Evolutionary conservation across 2,329 filamentous ascomycete genomes (phyloP), one percentile per base, ranked within the genome.

Genomic region (Fusarium sp.): DNA sequence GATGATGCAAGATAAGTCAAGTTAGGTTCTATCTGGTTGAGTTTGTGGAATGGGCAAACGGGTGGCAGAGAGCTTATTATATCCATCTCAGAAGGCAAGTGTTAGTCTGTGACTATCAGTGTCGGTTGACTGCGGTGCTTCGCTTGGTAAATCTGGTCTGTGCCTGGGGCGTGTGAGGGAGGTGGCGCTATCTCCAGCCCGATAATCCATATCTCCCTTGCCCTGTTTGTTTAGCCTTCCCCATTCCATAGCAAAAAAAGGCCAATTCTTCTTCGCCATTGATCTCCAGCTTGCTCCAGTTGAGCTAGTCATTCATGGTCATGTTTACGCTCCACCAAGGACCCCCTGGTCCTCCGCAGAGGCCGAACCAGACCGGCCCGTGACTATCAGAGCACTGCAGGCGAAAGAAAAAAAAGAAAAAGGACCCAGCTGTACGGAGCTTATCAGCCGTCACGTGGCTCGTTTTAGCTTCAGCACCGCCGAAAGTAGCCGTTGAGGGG

Each of bases 401-500:
- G 55, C 54, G 36, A 65, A 25, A 36, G 46, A 13, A 5, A 56
- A 38, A 54, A 35, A 66, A 15, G 33, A 60, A 27, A 54, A 45
- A 15, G 29, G 67, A 62, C 59, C 60, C 65, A 65, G 61, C 42
- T 70, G 46, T 46, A 68, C 54, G 72, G 74, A 74, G 72, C 75
- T 77, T 77, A 77, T 77, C 75, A 68, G 52, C 61, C 75, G 68
- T 77, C 75, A 77, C 75, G 75, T 77, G 75, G 65, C 54, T 20
- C 13, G 20, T 39, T 57, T 49, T 67, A 67, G 64, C 44, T 47
- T 20, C 29, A 41, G 44, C 38, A 38, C 58, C 33, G 74, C 75
- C 75, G 75, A 75, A 71, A 70, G 72, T 77, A 77, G 75, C 75
- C 75, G 75, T 66, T 71, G 60, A 59, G 64, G 50, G 54, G 58